Conservation (phyloP, 1,139 yeast species). For the Yamadazyma friedrichii region DNA sequence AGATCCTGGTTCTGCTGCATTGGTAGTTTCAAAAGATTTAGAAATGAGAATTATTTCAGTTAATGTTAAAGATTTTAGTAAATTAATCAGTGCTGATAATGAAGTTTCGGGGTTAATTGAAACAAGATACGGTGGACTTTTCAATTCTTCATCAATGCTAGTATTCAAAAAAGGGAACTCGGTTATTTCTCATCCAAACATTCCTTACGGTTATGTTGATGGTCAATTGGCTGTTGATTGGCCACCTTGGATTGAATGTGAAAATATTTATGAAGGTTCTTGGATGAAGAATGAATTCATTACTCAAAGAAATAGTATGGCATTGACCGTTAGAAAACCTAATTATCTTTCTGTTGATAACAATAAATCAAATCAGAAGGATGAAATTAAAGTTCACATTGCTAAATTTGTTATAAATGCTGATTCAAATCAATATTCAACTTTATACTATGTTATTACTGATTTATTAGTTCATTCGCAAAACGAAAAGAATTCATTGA, state of each 20-base stretch:
- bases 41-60: conserved; percentile 65
- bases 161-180: conserved; percentile 50
- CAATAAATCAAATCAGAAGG: conserved; percentile 20
- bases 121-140: conserved; percentile 64
- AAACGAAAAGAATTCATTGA: conserved; percentile 54
- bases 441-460: conserved; percentile 61
- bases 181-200: conserved; percentile 21
- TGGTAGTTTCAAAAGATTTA: conserved; percentile 70
- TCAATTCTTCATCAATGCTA: conserved; percentile 71
- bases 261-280: conserved; percentile 68
- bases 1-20: conserved; percentile 33
- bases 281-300: conserved; percentile 57
- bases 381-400: conserved; percentile 51
- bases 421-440: conserved; percentile 71
- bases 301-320: conserved; percentile 62
- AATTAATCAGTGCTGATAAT: conserved; percentile 32
- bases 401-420: conserved; percentile 70
- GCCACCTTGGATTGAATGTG: conserved; percentile 86
- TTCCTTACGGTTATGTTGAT: conserved; percentile 26
- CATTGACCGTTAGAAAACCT: conserved; percentile 62
- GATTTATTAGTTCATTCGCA: conserved; percentile 69
- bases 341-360: conserved; percentile 50
- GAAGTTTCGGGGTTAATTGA: conserved; percentile 56
- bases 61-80: conserved; percentile 49
- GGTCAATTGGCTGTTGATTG: conserved; percentile 36